Percentiles rank a stretch among this genome's conserved stretches.
These are phyloP conservation scores for Alnus rubra DNA, from an alignment of 306 rosid genomes.

Conservation along the genomic window DNA sequence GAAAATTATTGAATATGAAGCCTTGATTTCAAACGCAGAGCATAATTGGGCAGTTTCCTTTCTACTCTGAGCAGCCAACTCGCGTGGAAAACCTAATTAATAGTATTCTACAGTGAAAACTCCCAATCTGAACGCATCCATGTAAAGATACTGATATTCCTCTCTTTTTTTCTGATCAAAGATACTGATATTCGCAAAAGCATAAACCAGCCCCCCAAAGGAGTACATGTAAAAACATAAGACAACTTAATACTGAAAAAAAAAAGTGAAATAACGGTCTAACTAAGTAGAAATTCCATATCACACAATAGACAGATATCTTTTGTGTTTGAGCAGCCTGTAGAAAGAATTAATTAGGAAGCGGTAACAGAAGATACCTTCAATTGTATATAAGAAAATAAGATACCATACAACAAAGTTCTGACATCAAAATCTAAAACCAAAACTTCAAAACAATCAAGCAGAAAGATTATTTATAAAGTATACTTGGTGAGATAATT, in stretches of 20 bases:
- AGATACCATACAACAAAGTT: not conserved
- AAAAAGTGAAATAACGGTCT: not conserved
- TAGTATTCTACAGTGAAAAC: not conserved
- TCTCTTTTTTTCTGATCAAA: too few relatives aligned
- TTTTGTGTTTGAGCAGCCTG: not conserved
- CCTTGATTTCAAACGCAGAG: constrained; percentile 5
- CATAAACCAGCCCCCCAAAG: not conserved
- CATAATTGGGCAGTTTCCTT: not conserved
- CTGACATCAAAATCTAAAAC: not conserved
- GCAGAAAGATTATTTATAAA: not conserved
- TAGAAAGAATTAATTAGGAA: not conserved
- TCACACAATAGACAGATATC: not conserved
- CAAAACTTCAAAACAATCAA: constrained; percentile 1
- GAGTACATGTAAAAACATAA: not conserved
- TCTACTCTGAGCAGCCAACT: constrained; percentile 6
- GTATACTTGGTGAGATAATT: constrained; percentile 1
- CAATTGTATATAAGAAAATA: not conserved
- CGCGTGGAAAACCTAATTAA: not conserved
- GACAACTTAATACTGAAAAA: not conserved
- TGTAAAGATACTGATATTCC: not conserved
- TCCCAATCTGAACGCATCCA: not conserved
- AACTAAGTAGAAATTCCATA: not conserved
- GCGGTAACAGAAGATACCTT: not conserved
- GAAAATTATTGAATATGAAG: not conserved
- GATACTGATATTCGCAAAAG: not conserved